Evolutionary conservation across 148 eudicot species (phyloP).

Genomic region (Chenopodium suecicum): DNA sequence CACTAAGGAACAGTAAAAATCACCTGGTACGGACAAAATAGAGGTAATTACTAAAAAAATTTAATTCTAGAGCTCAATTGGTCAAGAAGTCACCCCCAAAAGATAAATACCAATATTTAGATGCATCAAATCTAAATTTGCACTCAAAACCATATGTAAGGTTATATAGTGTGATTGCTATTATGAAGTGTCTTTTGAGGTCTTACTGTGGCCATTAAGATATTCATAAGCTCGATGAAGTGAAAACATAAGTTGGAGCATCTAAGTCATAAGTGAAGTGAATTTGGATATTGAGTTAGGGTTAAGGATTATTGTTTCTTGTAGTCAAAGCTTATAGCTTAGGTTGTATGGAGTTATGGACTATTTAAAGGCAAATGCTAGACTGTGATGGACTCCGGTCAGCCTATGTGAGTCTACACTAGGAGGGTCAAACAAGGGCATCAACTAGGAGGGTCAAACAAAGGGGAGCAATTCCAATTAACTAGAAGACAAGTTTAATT

Average conservation of each 20-base stretch:
- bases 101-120: background rate
- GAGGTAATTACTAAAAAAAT: background rate
- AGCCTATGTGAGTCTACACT: no score
- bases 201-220: background rate
- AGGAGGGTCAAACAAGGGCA: no score
- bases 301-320: background rate
- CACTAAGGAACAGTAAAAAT: background rate
- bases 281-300: background rate
- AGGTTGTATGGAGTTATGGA: background rate
- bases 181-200: background rate
- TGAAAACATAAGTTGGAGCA: background rate
- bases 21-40: background rate
- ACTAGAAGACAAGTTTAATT: no score
- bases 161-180: background rate
- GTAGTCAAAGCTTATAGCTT: background rate
- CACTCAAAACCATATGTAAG: background rate
- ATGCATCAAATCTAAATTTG: background rate
- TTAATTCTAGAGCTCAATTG: background rate
- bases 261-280: background rate
- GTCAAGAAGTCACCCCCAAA: background rate
- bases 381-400: no score
- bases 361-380: no score
- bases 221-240: background rate
- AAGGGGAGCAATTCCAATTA: no score
- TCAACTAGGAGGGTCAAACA: no score